Evolutionary conservation across 768 basidiomycete genomes (phyloP).

Genomic region (Russula sp.): DNA sequence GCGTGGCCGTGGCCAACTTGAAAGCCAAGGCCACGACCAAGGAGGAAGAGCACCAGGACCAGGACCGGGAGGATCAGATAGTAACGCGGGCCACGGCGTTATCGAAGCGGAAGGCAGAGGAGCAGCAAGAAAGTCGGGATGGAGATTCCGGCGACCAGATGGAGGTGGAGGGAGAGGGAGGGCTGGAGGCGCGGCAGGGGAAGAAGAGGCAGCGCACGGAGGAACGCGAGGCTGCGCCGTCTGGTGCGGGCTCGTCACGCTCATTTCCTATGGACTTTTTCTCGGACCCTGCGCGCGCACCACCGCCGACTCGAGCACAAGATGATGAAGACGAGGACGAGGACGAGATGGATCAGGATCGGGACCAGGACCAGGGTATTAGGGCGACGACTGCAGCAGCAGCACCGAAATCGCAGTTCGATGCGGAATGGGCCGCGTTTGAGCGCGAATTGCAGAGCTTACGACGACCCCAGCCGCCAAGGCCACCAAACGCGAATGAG

Average conservation of each 20-base stretch:
- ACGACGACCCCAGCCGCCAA: too few relatives aligned
- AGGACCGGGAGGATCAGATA: neutral
- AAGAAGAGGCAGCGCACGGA: conserved; percentile 29
- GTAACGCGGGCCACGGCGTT: conserved; percentile 9
- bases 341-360: too few relatives aligned
- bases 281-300: conserved; percentile 60
- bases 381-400: conserved; percentile 24
- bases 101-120: conserved; percentile 27
- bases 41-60: conserved; percentile 54
- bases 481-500: neutral
- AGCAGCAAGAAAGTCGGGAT: conserved; percentile 30
- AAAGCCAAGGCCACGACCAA: conserved; percentile 28
- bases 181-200: conserved; percentile 8
- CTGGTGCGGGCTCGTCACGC: neutral
- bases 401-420: conserved; percentile 36
- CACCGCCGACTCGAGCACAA: conserved; percentile 26
- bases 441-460: conserved; percentile 42
- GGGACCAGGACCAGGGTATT: neutral
- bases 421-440: conserved; percentile 69
- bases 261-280: conserved; percentile 67
- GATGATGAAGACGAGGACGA: conserved; percentile 34
- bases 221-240: conserved; percentile 21
- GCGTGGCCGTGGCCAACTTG: conserved; percentile 49
- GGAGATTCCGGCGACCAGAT: conserved; percentile 30
- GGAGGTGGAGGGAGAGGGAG: conserved; percentile 28